Percentiles rank a stretch among this genome's conserved stretches.
Conservation (phyloP, 2,329 filamentous ascomycete genomes). For the Fusarium abutilonis region DNA sequence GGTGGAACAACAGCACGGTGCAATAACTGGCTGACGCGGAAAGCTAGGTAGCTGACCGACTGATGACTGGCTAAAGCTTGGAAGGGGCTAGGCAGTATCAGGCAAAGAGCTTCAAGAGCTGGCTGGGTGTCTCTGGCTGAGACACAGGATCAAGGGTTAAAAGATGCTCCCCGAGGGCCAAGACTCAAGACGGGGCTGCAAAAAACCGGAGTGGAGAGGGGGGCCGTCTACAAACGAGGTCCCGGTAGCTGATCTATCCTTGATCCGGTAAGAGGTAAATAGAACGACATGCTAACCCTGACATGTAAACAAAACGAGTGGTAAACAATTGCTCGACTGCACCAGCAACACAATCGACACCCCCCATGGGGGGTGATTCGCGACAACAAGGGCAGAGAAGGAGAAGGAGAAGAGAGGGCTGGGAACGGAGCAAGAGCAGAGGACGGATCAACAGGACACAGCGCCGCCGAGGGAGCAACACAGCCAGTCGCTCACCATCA, state of each 20-base stretch:
- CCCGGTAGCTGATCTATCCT: conserved; percentile 25
- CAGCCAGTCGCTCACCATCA: conserved; percentile 12
- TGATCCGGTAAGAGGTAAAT: conserved; percentile 40
- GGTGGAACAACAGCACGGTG: conserved; percentile 24
- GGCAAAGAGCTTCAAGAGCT: conserved; percentile 38
- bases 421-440: conserved; percentile 18
- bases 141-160: conserved; percentile 41
- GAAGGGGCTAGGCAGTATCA: conserved; percentile 24
- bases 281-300: conserved; percentile 26
- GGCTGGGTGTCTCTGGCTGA: conserved; percentile 39
- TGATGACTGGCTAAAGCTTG: conserved; percentile 40
- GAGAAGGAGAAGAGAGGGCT: conserved; percentile 19
- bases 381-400: conserved; percentile 23
- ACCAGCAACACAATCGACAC: conserved; percentile 41
- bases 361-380: conserved; percentile 33
- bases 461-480: conserved; percentile 37
- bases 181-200: conserved; percentile 21
- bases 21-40: conserved; percentile 32
- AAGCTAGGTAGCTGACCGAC: conserved; percentile 23
- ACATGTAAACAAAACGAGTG: conserved; percentile 43
- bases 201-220: conserved; percentile 17
- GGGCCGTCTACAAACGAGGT: conserved; percentile 25
- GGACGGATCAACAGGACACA: conserved; percentile 36
- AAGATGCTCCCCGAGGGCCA: conserved; percentile 14
- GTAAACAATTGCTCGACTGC: conserved; percentile 28